These are phyloP conservation scores for Vigna mungo DNA, from an alignment of 306 rosid genomes.

Conservation along the genomic window DNA sequence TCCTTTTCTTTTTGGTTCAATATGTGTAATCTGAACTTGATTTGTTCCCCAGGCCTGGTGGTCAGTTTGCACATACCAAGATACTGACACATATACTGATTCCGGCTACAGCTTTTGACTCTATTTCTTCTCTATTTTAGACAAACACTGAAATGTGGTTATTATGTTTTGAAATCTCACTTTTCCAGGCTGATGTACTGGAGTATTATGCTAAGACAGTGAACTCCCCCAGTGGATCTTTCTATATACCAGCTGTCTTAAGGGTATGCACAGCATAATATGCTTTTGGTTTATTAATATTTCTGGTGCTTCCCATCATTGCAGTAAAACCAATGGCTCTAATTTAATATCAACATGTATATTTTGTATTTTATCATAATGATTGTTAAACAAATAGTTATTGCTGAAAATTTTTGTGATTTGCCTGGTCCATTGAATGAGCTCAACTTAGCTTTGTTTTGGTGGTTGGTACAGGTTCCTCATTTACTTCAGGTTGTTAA, in stretches of 20 bases:
- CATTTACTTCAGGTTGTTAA: constrained; percentile 91
- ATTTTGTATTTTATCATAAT: constrained; percentile 15
- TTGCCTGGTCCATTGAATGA: constrained; percentile 35
- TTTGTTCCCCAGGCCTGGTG: constrained; percentile 32
- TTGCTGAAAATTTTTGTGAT: constrained; percentile 17
- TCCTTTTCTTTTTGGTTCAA: constrained; percentile 35
- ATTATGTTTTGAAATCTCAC: constrained; percentile 34
- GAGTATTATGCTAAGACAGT: constrained; percentile 95
- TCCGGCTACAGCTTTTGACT: constrained; percentile 26
- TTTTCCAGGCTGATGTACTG: constrained; percentile 88
- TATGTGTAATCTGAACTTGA: constrained; percentile 28
- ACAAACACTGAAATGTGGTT: constrained; percentile 19
- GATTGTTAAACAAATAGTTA: constrained; percentile 23
- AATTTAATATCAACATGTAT: constrained; percentile 9
- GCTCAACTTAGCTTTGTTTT: constrained; percentile 43
- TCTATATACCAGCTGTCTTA: constrained; percentile 92
- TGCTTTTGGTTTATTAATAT: constrained; percentile 33
- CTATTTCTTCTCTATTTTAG: constrained; percentile 35
- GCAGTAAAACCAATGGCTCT: constrained; percentile 13
- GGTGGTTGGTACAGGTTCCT: constrained; percentile 68
- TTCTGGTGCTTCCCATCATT: constrained; percentile 9
- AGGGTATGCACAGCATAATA: constrained; percentile 62
- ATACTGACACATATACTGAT: constrained; percentile 20
- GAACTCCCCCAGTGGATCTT: constrained; percentile 86
- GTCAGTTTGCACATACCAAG: constrained; percentile 37